A percentile compares a stretch with the other conserved stretches of the same genome.
Evolutionary conservation across 2,329 filamentous ascomycete genomes (phyloP).

Genomic region (Metarhizium robertsii): DNA sequence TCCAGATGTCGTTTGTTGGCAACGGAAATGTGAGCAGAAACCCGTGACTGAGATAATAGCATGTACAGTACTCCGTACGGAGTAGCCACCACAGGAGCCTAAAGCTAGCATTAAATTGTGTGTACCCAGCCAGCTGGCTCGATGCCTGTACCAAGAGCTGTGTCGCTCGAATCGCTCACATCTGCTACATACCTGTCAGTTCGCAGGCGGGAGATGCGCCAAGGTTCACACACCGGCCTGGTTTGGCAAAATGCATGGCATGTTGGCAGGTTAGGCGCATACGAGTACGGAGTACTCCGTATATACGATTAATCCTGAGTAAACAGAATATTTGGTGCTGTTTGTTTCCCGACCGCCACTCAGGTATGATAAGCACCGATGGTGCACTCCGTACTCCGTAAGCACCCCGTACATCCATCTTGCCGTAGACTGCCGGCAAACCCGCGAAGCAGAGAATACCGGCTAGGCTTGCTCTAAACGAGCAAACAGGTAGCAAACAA

Average conservation of each 20-base stretch:
- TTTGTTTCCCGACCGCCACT: neutral
- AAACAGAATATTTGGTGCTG: neutral
- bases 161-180: neutral
- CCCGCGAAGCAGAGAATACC: neutral
- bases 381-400: neutral
- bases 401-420: neutral
- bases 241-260: neutral
- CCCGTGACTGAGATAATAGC: neutral
- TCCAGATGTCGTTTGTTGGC: neutral
- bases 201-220: too few relatives aligned
- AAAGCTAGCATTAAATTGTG: neutral
- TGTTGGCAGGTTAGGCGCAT: neutral
- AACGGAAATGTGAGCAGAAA: neutral
- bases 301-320: too few relatives aligned
- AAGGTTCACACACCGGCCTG: neutral
- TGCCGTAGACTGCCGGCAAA: neutral
- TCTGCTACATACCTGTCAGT: neutral
- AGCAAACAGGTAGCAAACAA: neutral
- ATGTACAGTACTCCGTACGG: neutral
- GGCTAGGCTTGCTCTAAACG: neutral
- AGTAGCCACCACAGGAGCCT: neutral
- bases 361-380: neutral
- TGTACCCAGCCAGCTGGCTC: slow-evolving; percentile 1
- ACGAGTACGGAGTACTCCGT: too few relatives aligned
- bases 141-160: neutral